phyloP scores from a whole-genome alignment of 1,284 basidiomycete genomes.

The Tetrapyrgos nigripes region DNA sequence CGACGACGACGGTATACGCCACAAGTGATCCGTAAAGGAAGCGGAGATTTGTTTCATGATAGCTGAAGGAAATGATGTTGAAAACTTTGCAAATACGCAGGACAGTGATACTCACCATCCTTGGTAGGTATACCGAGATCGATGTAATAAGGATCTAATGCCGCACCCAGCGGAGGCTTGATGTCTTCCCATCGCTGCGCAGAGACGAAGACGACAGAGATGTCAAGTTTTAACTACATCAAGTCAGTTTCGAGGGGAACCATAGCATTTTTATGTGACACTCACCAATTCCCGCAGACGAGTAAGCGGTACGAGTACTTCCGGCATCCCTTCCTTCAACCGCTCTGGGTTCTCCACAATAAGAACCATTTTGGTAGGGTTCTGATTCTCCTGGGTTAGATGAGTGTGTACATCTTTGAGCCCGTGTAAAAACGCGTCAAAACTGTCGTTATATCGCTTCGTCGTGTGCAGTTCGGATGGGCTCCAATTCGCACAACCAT shows the following conservation, averaged over 20 bases:
- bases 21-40: neutral
- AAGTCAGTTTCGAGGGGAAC: slow-evolving; percentile 9
- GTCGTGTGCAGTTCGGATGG: slow-evolving; percentile 26
- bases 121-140: slow-evolving; percentile 64
- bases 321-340: slow-evolving; percentile 65
- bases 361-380: slow-evolving; percentile 57
- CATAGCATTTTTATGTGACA: slow-evolving; percentile 12
- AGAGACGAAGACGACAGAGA: slow-evolving; percentile 72
- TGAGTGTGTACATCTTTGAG: slow-evolving; percentile 42
- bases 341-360: slow-evolving; percentile 75
- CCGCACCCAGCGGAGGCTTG: slow-evolving; percentile 70
- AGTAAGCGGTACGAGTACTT: slow-evolving; percentile 73
- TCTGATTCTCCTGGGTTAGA: slow-evolving; percentile 25
- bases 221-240: slow-evolving; percentile 44
- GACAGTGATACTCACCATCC: slow-evolving; percentile 52
- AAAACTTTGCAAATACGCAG: neutral
- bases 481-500: slow-evolving; percentile 65
- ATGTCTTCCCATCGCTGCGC: slow-evolving; percentile 78
- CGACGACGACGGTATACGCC: neutral
- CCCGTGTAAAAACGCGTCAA: slow-evolving; percentile 75
- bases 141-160: slow-evolving; percentile 81
- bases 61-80: slow-evolving; percentile 1
- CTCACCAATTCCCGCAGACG: slow-evolving; percentile 79
- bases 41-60: slow-evolving; percentile 3
- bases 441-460: slow-evolving; percentile 58